Conservation (phyloP, 208 protist species). For the Leishmania tarentolae region DNA sequence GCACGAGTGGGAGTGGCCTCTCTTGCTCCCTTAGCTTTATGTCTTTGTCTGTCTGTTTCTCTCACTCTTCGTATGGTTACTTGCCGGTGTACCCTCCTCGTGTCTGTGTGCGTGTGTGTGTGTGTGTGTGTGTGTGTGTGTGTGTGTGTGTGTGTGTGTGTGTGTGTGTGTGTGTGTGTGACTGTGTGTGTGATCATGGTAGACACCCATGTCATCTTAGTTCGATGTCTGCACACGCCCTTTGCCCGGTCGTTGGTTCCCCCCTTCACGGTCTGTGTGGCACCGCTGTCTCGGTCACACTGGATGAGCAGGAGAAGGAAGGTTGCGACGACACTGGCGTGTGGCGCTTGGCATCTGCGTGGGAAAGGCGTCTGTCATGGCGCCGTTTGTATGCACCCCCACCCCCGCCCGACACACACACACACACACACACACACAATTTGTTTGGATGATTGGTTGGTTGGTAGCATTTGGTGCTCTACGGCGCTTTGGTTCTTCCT, state of each 20-base stretch:
- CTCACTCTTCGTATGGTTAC: too few species aligned
- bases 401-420: too few species aligned
- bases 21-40: background rate
- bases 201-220: background rate
- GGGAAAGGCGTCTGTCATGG: too few species aligned
- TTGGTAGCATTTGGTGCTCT: too few species aligned
- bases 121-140: background rate
- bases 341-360: background rate
- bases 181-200: background rate
- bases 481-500: too few species aligned
- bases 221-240: background rate
- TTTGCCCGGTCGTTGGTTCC: slow-evolving; percentile 6
- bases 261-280: background rate
- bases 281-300: too few species aligned
- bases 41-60: too few species aligned
- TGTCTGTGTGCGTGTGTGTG: background rate
- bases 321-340: background rate
- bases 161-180: slow-evolving; percentile 1
- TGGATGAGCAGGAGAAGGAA: background rate
- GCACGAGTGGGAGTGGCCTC: background rate
- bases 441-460: too few species aligned
- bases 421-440: too few species aligned
- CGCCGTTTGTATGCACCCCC: too few species aligned
- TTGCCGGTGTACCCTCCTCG: too few species aligned
- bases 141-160: background rate